phyloP scores from a whole-genome alignment of 1,139 yeast genomes.

The Debaryomyces sp. region DNA sequence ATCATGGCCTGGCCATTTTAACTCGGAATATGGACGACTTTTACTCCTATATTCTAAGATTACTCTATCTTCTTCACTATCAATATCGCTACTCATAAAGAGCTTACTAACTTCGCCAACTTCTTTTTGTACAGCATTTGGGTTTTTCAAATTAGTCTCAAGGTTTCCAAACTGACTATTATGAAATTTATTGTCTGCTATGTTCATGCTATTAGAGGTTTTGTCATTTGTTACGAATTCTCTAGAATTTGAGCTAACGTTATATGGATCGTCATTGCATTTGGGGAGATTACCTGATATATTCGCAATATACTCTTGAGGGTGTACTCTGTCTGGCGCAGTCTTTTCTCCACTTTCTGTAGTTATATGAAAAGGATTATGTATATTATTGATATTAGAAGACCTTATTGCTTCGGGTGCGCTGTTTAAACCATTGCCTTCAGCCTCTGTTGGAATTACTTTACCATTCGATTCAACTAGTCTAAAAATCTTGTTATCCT shows the following conservation, averaged over 20 bases:
- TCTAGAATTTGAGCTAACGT: background rate
- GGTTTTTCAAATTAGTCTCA: background rate
- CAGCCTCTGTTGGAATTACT: background rate
- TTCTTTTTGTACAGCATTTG: background rate
- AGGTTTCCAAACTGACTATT: background rate
- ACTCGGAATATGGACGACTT: background rate
- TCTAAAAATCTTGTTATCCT: background rate
- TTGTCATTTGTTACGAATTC: background rate
- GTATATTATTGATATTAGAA: background rate
- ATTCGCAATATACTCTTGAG: background rate
- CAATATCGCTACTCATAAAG: background rate
- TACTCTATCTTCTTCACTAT: background rate
- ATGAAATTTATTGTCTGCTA: background rate
- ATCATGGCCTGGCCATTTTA: conserved; percentile 6
- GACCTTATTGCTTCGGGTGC: background rate
- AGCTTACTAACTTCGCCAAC: background rate
- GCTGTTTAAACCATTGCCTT: background rate
- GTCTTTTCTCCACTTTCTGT: background rate
- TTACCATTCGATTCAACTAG: background rate
- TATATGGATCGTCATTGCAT: background rate
- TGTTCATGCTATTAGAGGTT: background rate
- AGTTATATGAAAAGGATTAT: background rate
- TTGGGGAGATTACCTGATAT: background rate
- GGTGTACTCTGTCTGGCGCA: background rate
- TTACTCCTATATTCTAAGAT: background rate